phyloP scores from a whole-genome alignment of 2,329 filamentous ascomycete species.

The Akanthomyces dipterigenus region DNA sequence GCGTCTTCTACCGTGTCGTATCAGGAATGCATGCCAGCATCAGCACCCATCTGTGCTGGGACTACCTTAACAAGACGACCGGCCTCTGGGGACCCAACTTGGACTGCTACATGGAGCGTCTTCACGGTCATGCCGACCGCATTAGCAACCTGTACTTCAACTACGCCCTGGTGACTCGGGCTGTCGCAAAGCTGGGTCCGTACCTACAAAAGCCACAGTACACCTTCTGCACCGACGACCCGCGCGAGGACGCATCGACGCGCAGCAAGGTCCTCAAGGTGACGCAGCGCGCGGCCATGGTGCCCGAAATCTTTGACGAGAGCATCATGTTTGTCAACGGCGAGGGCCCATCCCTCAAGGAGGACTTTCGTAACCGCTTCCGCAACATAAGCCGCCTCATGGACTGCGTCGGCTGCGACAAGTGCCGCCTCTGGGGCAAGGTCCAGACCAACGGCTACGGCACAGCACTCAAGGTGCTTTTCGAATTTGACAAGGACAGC shows the following conservation, averaged over 20 bases:
- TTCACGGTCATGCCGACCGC: slow-evolving; percentile 79
- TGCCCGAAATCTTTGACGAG: slow-evolving; percentile 87
- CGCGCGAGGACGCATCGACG: slow-evolving; percentile 68
- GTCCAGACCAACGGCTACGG: slow-evolving; percentile 92
- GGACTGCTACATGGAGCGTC: slow-evolving; percentile 78
- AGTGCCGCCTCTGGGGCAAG: slow-evolving; percentile 97
- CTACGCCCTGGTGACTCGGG: slow-evolving; percentile 89
- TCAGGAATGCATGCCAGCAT: slow-evolving; percentile 99
- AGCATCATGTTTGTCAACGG: slow-evolving; percentile 86
- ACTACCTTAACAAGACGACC: slow-evolving; percentile 91
- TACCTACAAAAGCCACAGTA: slow-evolving; percentile 64
- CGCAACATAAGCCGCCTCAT: slow-evolving; percentile 93
- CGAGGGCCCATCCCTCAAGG: slow-evolving; percentile 72
- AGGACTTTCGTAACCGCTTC: slow-evolving; percentile 96
- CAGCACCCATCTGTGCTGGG: slow-evolving; percentile 90
- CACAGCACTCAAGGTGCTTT: slow-evolving; percentile 88
- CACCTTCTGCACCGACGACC: slow-evolving; percentile 87
- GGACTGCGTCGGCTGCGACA: slow-evolving; percentile 98
- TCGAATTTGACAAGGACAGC: slow-evolving; percentile 73
- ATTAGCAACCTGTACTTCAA: slow-evolving; percentile 99
- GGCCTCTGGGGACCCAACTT: slow-evolving; percentile 90
- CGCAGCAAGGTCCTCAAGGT: slow-evolving; percentile 76
- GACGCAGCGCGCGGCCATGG: slow-evolving; percentile 60
- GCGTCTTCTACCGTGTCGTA: slow-evolving; percentile 93
- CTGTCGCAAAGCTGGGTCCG: slow-evolving; percentile 81